Conservation (phyloP, 495 filamentous ascomycete genomes). For the Elaphomyces granulatus region DNA sequence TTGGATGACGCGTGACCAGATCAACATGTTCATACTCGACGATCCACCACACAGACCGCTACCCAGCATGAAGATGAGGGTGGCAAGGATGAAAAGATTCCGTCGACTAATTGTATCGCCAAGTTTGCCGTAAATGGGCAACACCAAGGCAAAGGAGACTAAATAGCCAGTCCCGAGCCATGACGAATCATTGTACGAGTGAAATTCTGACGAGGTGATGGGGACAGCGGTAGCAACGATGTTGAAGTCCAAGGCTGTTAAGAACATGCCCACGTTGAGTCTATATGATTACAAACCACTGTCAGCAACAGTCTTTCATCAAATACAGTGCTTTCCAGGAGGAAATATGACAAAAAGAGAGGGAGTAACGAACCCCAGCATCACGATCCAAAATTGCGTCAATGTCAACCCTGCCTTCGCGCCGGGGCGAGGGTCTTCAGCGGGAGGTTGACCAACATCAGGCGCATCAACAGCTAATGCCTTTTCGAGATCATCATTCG, state of each 20-base stretch:
- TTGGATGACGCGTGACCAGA: constrained; percentile 11
- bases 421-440: neutral
- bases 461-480: too few species aligned
- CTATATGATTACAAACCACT: too few species aligned
- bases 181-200: constrained; percentile 3
- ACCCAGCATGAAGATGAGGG: constrained; percentile 28
- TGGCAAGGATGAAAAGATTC: constrained; percentile 21
- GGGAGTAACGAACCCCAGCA: constrained; percentile 1
- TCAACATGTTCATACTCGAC: constrained; percentile 17
- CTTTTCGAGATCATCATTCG: too few species aligned
- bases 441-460: too few species aligned
- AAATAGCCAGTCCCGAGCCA: constrained; percentile 1
- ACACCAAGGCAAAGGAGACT: neutral
- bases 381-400: constrained; percentile 1
- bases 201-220: constrained; percentile 31
- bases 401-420: constrained; percentile 1
- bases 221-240: constrained; percentile 39
- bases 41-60: constrained; percentile 26
- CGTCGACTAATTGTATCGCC: constrained; percentile 36
- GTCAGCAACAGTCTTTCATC: neutral
- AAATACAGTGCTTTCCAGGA: neutral
- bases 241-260: constrained; percentile 10
- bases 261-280: constrained; percentile 1
- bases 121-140: constrained; percentile 23
- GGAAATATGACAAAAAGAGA: neutral